These are phyloP conservation scores for Phytophthora crassamura DNA, from an alignment of 352 stramenopile genomes.

Conservation along the genomic window DNA sequence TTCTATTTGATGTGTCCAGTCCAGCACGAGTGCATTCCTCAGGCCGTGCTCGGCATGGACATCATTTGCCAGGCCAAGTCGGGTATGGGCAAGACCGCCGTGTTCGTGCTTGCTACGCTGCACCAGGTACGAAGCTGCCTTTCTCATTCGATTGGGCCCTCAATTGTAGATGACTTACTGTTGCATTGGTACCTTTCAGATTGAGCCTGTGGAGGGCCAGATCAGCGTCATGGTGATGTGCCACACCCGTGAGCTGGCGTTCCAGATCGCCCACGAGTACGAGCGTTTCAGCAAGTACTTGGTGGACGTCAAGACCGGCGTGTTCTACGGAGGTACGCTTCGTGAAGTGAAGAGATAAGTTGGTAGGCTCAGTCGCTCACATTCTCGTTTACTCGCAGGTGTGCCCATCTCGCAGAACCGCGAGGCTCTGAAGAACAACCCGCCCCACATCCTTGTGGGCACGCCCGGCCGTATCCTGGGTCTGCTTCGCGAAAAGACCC, in stretches of 20 bases:
- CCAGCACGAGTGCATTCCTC: conserved; percentile 99
- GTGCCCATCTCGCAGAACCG: conserved; percentile 96
- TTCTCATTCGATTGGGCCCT: neutral
- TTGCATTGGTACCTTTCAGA: conserved; percentile 43
- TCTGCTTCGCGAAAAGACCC: conserved; percentile 93
- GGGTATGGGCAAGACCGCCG: conserved; percentile 99
- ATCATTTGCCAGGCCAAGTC: conserved; percentile 99
- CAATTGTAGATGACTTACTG: neutral
- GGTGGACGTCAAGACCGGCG: conserved; percentile 95
- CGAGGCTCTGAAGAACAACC: conserved; percentile 97
- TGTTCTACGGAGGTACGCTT: conserved; percentile 96
- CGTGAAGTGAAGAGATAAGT: neutral
- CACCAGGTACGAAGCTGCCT: conserved; percentile 91
- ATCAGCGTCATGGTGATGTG: conserved; percentile 98
- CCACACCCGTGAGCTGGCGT: conserved; percentile 99
- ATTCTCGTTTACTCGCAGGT: conserved; percentile 43
- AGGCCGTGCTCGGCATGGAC: conserved; percentile 99
- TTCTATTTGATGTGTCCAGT: conserved; percentile 61
- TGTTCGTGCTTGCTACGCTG: conserved; percentile 99
- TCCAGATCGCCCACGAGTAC: conserved; percentile 99
- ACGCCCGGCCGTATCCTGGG: conserved; percentile 96
- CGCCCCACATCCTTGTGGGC: conserved; percentile 97
- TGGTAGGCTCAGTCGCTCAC: conserved; percentile 6
- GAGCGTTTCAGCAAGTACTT: conserved; percentile 99
- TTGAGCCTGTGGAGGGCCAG: conserved; percentile 91